Evolutionary conservation across 495 filamentous ascomycete genomes (phyloP).

Genomic region (Penicillium nucicola): DNA sequence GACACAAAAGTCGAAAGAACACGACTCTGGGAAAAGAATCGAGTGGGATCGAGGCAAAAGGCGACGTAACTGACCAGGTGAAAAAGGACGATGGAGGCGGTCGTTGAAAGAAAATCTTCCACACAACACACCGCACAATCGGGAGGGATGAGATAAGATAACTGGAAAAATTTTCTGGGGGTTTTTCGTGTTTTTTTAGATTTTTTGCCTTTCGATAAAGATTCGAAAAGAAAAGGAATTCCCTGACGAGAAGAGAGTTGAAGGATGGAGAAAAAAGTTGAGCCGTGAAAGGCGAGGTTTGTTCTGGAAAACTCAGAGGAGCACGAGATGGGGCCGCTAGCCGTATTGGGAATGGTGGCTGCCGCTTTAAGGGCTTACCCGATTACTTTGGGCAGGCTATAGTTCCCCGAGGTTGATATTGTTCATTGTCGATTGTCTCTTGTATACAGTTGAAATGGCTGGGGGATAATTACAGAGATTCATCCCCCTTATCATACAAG

Average conservation of each 20-base stretch:
- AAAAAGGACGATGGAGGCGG: constrained; percentile 19
- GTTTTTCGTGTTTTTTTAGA: constrained; percentile 41
- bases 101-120: constrained; percentile 34
- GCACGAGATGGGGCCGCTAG: constrained; percentile 25
- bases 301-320: constrained; percentile 39
- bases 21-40: background rate
- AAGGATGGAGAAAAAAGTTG: constrained; percentile 39
- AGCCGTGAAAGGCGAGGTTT: constrained; percentile 39
- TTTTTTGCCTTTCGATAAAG: constrained; percentile 46
- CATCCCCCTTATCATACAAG: too few species aligned
- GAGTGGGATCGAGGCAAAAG: background rate
- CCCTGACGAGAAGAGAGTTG: constrained; percentile 41
- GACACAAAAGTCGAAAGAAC: background rate
- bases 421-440: too few species aligned
- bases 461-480: too few species aligned
- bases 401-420: too few species aligned
- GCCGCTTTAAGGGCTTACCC: constrained; percentile 24
- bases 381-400: too few species aligned
- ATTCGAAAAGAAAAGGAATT: constrained; percentile 38
- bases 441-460: too few species aligned
- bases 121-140: constrained; percentile 40
- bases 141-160: constrained; percentile 35
- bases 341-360: constrained; percentile 9
- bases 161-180: constrained; percentile 22
- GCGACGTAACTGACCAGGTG: constrained; percentile 21